Evolutionary conservation across 192 early-diverging fungal species (phyloP), one percentile per base, ranked within the genome.

Genomic region (Chytriomyces confervae): DNA sequence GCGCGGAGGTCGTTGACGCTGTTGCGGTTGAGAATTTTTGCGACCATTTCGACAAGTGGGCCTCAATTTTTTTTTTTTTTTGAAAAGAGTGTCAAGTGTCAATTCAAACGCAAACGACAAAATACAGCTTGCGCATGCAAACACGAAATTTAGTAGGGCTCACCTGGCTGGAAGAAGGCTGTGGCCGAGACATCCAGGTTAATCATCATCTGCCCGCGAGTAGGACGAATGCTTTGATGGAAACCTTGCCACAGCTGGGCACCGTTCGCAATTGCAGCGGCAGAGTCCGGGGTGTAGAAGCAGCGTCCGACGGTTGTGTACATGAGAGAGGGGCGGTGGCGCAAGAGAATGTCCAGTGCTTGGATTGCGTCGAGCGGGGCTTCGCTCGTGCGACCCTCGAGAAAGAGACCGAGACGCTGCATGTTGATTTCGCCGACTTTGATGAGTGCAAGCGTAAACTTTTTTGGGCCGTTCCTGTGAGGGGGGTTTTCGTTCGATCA

Each of bases 241-340:
- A 93, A 95, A 16, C 97, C 97, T 79, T 92, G 91, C 96, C 96
- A 96, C 7, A 95, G 89, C 86, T 96, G 94, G 24, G 92, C 88
- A 16, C 96, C 95, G 63, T 94, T 92, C 13, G 88, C 84, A 63
- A 90, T 86, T 6, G 81, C 20, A 11, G 83, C 81, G 1, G 85
- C 79, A 18, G 86, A 45, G 69, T 88, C 84, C 23, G 92, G 89
- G 1, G 94, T 97, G 77, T 93, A 97, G 86, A 98, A 97, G 45
- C 95, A 97, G 0, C 95, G 88, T 9, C 93, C 91, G 62, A 95
- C 92, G 27, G 91, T 94, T 16, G 89, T 86, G 79, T 94, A 94
- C 44, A 86, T 80, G 66, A 91, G 81, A 16, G 94, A 91, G n/a
- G 95, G 91, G 0, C 91, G 80, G 61, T 97, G 94, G n/a, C 94